Percentiles rank a stretch among this genome's conserved stretches.
Conservation (phyloP, 768 basidiomycete species). For the Phanerochaete sordida region DNA sequence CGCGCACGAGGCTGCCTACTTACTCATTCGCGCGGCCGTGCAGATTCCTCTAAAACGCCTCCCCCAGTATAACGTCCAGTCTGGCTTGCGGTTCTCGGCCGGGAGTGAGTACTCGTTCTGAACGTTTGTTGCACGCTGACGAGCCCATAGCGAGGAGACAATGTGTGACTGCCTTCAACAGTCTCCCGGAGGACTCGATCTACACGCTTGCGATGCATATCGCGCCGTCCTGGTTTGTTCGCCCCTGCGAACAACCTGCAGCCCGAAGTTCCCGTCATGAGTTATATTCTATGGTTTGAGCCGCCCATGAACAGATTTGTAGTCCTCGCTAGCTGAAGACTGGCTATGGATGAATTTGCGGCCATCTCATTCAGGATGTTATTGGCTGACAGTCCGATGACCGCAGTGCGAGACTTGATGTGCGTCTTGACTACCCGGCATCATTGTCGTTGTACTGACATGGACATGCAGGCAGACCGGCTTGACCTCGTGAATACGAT, state of each 20-base stretch:
- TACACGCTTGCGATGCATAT: slow-evolving; percentile 94
- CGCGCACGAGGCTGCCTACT: no score
- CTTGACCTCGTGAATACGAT: slow-evolving; percentile 82
- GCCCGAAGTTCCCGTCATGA: slow-evolving; percentile 85
- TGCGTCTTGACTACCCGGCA: no score
- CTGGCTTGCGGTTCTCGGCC: slow-evolving; percentile 61
- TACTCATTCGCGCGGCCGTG: no score
- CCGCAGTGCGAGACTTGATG: slow-evolving; percentile 98
- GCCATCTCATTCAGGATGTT: not conserved
- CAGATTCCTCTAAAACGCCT: slow-evolving; percentile 91
- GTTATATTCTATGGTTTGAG: no score
- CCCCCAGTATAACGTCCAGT: slow-evolving; percentile 74
- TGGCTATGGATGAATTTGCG: slow-evolving; percentile 95
- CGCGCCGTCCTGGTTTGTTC: slow-evolving; percentile 88
- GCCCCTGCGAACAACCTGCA: slow-evolving; percentile 94
- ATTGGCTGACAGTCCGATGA: not conserved
- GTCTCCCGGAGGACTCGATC: slow-evolving; percentile 81
- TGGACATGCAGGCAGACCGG: slow-evolving; percentile 73
- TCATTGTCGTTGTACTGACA: no score
- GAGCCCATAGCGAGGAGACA: slow-evolving; percentile 35
- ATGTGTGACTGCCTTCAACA: slow-evolving; percentile 59
- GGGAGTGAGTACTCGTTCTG: slow-evolving; percentile 43
- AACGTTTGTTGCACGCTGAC: slow-evolving; percentile 31
- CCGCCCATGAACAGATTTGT: not conserved
- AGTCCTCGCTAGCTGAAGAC: slow-evolving; percentile 87